Conservation (phyloP, 2,329 filamentous ascomycete species). For the Sarocladium oryzae region DNA sequence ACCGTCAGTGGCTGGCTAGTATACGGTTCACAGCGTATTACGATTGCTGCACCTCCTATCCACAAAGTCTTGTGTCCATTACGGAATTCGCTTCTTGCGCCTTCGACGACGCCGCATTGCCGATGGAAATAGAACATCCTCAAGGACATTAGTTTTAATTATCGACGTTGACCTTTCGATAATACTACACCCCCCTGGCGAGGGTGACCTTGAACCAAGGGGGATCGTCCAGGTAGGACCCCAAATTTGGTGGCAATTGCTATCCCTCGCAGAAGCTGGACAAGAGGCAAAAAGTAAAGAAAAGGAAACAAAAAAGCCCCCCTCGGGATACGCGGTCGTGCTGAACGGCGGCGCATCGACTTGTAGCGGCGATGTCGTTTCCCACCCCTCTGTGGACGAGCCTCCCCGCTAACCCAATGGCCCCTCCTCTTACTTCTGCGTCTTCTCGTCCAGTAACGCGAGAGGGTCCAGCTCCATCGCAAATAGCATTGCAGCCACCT, state of each 20-base stretch:
- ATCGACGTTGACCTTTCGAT: too few species aligned
- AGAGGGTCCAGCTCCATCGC: not conserved
- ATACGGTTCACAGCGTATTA: too few species aligned
- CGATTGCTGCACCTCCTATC: too few species aligned
- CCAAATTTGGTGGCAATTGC: not conserved
- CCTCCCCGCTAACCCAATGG: conserved; percentile 6
- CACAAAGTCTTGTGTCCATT: too few species aligned
- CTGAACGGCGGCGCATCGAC: not conserved
- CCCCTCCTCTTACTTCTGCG: not conserved
- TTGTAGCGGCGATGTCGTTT: conserved; percentile 3
- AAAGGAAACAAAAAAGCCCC: not conserved
- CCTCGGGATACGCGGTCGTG: not conserved
- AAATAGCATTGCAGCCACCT: not conserved
- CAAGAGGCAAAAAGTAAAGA: not conserved
- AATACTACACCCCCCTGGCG: too few species aligned
- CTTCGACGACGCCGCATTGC: too few species aligned
- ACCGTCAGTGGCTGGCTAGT: too few species aligned
- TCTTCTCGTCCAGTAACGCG: conserved; percentile 8
- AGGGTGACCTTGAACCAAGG: too few species aligned
- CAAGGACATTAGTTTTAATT: too few species aligned
- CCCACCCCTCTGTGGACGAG: conserved; percentile 7
- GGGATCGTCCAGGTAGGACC: not conserved
- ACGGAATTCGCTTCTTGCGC: too few species aligned
- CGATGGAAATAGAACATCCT: too few species aligned
- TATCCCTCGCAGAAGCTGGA: not conserved